Percentiles rank a stretch among this genome's conserved stretches.
These are phyloP conservation scores for Aurifilum marmelostoma DNA, from an alignment of 2,329 filamentous ascomycete genomes.

Conservation along the genomic window DNA sequence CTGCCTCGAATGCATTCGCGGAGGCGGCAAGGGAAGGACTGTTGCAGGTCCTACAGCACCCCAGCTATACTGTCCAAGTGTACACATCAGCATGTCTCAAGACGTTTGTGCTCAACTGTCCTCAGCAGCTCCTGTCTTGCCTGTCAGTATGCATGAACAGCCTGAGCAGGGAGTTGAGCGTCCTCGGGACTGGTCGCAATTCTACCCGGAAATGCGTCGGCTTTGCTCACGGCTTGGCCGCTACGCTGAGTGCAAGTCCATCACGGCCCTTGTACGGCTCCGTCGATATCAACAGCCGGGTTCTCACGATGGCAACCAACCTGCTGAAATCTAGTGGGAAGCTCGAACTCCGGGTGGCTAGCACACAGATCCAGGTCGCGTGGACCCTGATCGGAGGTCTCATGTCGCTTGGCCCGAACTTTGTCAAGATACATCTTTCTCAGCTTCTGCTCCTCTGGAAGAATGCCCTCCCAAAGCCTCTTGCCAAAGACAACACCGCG, in stretches of 20 bases:
- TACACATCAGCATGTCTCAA: conserved; percentile 86
- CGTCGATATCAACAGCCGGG: conserved; percentile 90
- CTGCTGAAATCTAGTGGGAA: conserved; percentile 90
- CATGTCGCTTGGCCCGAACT: conserved; percentile 96
- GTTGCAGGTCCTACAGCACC: conserved; percentile 88
- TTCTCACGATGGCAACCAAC: conserved; percentile 88
- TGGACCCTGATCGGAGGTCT: conserved; percentile 97
- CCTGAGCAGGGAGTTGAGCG: conserved; percentile 80
- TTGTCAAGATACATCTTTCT: conserved; percentile 97
- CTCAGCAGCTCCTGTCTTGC: conserved; percentile 86
- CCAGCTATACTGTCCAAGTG: conserved; percentile 94
- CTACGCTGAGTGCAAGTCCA: conserved; percentile 86
- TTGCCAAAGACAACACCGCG: conserved; percentile 89
- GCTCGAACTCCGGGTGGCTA: conserved; percentile 86
- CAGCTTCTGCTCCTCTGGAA: conserved; percentile 95
- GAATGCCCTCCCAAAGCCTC: conserved; percentile 90
- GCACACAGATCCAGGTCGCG: conserved; percentile 94
- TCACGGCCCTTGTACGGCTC: conserved; percentile 90
- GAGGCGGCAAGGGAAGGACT: conserved; percentile 85
- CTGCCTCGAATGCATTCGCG: conserved; percentile 76
- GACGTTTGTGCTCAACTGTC: conserved; percentile 85
- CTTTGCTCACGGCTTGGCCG: conserved; percentile 88
- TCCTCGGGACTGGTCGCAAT: conserved; percentile 74
- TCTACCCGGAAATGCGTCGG: conserved; percentile 84
- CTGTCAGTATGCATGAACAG: conserved; percentile 97